phyloP scores from a whole-genome alignment of 768 basidiomycete species.

The Tulasnella sp. region DNA sequence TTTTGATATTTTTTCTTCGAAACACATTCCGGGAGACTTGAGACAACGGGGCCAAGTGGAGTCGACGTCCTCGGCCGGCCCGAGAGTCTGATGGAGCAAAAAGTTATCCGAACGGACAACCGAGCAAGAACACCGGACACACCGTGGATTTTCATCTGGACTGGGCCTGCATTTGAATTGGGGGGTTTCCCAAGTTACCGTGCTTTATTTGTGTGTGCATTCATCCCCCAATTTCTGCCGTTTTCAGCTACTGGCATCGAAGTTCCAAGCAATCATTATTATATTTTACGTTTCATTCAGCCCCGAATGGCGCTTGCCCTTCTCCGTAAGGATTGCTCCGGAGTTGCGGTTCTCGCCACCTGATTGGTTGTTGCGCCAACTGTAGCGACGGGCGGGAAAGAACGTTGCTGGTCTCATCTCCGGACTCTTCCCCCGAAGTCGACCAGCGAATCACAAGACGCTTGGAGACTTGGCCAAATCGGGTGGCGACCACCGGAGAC shows the following conservation, averaged over 20 bases:
- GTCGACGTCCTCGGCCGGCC: neutral
- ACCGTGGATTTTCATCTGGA: slow-evolving; percentile 2
- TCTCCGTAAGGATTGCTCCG: neutral
- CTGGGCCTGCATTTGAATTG: neutral
- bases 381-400: neutral
- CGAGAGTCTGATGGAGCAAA: neutral
- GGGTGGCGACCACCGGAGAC: slow-evolving; percentile 2
- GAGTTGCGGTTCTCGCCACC: neutral
- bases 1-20: neutral
- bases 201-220: neutral
- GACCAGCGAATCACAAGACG: neutral
- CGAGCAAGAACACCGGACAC: neutral
- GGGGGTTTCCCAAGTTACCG: neutral
- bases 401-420: slow-evolving; percentile 8
- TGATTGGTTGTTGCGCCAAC: neutral
- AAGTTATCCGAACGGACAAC: neutral
- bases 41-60: neutral
- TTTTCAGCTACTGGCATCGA: neutral
- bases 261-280: neutral
- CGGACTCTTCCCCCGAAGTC: neutral
- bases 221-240: neutral
- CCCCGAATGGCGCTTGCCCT: neutral
- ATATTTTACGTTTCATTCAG: neutral
- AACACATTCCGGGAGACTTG: neutral
- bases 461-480: neutral